A percentile compares a stretch with the other conserved stretches of the same genome.
phyloP scores from a whole-genome alignment of 2,329 filamentous ascomycete genomes.

The Pyricularia pennisetigena region DNA sequence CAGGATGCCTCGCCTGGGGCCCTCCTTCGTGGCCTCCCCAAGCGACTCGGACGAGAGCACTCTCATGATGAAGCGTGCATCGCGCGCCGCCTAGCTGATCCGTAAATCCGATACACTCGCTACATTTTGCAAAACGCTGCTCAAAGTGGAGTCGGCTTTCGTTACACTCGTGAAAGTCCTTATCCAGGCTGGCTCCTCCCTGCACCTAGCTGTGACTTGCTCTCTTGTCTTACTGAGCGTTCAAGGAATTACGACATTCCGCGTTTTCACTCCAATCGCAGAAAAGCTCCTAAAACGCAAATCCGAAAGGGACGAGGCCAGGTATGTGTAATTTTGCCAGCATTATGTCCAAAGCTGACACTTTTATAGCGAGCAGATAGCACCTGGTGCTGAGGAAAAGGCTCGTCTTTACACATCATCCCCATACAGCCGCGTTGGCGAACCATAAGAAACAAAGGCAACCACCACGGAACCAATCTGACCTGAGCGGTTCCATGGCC shows the following conservation, averaged over 20 bases:
- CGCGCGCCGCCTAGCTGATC: slow-evolving; percentile 26
- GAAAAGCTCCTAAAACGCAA: background rate
- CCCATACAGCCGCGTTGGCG: background rate
- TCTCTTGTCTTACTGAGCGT: background rate
- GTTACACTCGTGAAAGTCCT: background rate
- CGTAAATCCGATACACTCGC: background rate
- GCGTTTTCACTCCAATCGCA: background rate
- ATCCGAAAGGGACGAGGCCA: background rate
- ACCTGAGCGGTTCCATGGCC: too few relatives aligned
- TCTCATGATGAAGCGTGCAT: slow-evolving; percentile 54
- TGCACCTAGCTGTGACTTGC: background rate
- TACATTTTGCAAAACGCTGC: background rate
- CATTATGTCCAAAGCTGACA: background rate
- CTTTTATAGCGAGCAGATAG: background rate
- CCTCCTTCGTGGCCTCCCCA: too few relatives aligned
- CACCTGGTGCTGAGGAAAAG: background rate
- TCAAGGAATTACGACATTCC: background rate
- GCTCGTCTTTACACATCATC: background rate
- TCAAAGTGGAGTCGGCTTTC: background rate
- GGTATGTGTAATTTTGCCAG: background rate
- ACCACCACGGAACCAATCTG: too few relatives aligned
- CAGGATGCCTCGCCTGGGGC: too few relatives aligned
- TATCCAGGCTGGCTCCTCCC: background rate
- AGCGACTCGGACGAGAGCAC: slow-evolving; percentile 17
- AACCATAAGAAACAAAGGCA: too few relatives aligned